Evolutionary conservation across 345 rosid species (phyloP), one percentile per base, ranked within the genome.

Genomic region (Lagerstroemia speciosa): DNA sequence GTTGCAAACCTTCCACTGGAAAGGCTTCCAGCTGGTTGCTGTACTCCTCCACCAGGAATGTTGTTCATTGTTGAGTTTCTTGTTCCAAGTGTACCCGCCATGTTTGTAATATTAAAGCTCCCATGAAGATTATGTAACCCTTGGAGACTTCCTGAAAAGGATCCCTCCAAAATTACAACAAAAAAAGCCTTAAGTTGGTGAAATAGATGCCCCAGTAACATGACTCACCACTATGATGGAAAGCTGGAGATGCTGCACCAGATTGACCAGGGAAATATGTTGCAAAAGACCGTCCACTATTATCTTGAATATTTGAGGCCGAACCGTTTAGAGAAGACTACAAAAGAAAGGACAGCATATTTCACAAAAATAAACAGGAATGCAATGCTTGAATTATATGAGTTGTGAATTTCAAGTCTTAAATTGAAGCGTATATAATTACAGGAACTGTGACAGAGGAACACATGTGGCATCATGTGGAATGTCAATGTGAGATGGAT

Each of bases 301-400:
- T 79, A 64, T 94, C 99, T 71, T 84, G 90, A 75, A 94, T 83
- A 86, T 91, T 94, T 26, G 99, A 91, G 41, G 92, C 87, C 40
- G 96, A 88, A 67, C 96, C 91, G 37, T 88, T 89, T 65, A 91
- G 83, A 66, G 96, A 91, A 71, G 99, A 88, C 97, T 94, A 90
- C 77, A 84, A 75, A n/a, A 64, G 38, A 32, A 24, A 60, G 19
- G 30, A 36, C 26, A 37, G 33, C 30, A 61, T 37, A 45, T 16
- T 16, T 62, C 20, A 43, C n/a, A 60, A 75, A 75, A 24, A 63
- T 52, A 20, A 20, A 66, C n/a, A 43, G 31, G n/a, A 38, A 41
- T 50, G 32, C 24, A 66, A 37, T 24, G n/a, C 33, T 31, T 37
- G 50, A 1, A 43, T 14, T 30, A 68, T 52, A 50, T 50, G 30